Conservation (phyloP, 805 yeast species). For the Tetrapisispora pingtungensis region DNA sequence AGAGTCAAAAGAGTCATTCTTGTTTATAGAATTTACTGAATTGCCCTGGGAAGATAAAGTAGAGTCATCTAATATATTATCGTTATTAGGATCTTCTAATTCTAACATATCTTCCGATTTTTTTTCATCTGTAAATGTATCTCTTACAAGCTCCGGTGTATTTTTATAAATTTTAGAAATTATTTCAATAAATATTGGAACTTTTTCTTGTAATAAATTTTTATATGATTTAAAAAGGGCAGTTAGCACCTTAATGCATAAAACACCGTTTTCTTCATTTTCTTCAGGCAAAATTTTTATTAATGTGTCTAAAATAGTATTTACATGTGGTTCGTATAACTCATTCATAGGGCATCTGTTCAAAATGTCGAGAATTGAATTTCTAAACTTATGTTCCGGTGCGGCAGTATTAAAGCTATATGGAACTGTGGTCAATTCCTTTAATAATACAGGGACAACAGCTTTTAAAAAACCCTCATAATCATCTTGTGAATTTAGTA, state of each 20-base stretch:
- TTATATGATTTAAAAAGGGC: slow-evolving; percentile 80
- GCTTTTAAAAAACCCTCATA: slow-evolving; percentile 65
- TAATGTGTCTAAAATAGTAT: slow-evolving; percentile 46
- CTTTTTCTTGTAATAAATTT: slow-evolving; percentile 52
- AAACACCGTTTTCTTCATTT: slow-evolving; percentile 91
- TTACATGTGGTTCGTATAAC: slow-evolving; percentile 60
- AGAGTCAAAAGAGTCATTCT: neutral
- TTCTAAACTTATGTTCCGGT: slow-evolving; percentile 68
- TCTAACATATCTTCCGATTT: slow-evolving; percentile 5
- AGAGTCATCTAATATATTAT: neutral
- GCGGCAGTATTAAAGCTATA: slow-evolving; percentile 58
- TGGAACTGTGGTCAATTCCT: slow-evolving; percentile 56
- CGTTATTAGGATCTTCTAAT: slow-evolving; percentile 3
- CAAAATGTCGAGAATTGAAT: slow-evolving; percentile 64
- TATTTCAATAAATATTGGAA: slow-evolving; percentile 66
- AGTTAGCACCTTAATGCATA: slow-evolving; percentile 81
- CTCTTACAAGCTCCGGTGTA: slow-evolving; percentile 64
- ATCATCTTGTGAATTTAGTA: slow-evolving; percentile 71
- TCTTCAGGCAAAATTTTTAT: slow-evolving; percentile 57
- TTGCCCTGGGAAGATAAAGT: neutral
- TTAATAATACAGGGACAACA: slow-evolving; percentile 60
- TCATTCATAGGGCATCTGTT: slow-evolving; percentile 80
- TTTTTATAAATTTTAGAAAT: slow-evolving; percentile 71
- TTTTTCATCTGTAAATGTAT: slow-evolving; percentile 42
- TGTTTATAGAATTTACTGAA: neutral